Percentiles rank a stretch among this genome's conserved stretches.
phyloP scores from a whole-genome alignment of 345 rosid genomes.

The Isatis tinctoria region DNA sequence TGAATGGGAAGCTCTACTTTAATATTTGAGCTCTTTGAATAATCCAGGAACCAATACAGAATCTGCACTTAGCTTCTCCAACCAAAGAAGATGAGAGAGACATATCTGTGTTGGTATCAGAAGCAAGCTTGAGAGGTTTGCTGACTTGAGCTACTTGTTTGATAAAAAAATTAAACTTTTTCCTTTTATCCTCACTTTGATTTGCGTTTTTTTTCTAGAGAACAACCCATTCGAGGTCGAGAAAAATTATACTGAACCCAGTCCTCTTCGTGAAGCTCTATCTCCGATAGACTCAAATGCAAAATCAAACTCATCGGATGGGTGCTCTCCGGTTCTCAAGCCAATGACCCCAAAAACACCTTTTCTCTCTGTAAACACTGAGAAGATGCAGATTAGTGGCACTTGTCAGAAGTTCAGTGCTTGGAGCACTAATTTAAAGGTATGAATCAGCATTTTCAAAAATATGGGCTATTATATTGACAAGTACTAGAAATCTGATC shows the following conservation, averaged over 20 bases:
- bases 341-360: constrained; percentile 54
- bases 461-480: not conserved
- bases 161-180: not conserved
- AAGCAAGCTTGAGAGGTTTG: constrained; percentile 36
- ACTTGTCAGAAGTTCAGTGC: constrained; percentile 55
- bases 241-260: constrained; percentile 25
- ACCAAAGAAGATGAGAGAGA: constrained; percentile 21
- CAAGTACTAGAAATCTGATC: not conserved
- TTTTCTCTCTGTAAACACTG: constrained; percentile 14
- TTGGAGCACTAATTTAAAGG: constrained; percentile 61
- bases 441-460: constrained; percentile 9
- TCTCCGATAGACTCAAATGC: constrained; percentile 51
- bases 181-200: not conserved
- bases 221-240: constrained; percentile 27
- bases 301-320: constrained; percentile 25
- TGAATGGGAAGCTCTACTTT: not conserved
- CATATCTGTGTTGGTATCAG: constrained; percentile 12
- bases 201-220: not conserved
- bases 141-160: not conserved
- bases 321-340: constrained; percentile 25
- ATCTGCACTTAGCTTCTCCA: constrained; percentile 23
- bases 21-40: not conserved
- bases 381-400: constrained; percentile 26
- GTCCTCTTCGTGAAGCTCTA: constrained; percentile 57
- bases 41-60: constrained; percentile 35